These are phyloP conservation scores for Podospora pseudopauciseta DNA, from an alignment of 495 filamentous ascomycete genomes.

Conservation along the genomic window DNA sequence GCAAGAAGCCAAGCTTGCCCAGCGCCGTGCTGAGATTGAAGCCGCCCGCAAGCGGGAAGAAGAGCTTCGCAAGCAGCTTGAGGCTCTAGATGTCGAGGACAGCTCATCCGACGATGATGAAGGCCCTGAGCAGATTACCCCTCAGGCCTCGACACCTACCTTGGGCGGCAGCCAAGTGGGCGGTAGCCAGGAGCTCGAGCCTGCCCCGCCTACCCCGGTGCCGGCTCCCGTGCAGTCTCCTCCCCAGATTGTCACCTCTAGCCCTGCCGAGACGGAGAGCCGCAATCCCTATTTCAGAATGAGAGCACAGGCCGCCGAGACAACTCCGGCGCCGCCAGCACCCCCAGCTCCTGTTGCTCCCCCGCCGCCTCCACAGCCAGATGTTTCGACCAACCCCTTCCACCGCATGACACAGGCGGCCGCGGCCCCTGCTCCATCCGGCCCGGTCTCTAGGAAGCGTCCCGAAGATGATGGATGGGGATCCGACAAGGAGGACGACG, in stretches of 20 bases:
- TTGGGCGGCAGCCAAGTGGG: constrained; percentile 47
- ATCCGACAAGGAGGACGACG: constrained; percentile 72
- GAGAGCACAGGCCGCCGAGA: constrained; percentile 48
- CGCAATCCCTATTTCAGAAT: constrained; percentile 52
- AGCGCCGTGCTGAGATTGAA: constrained; percentile 89
- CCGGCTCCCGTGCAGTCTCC: constrained; percentile 40
- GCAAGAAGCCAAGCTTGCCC: constrained; percentile 78
- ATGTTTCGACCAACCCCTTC: constrained; percentile 90
- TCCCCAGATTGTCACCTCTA: constrained; percentile 46
- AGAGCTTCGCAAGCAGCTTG: constrained; percentile 81
- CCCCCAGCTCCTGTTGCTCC: constrained; percentile 41
- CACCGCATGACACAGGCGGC: constrained; percentile 71
- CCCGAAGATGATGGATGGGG: constrained; percentile 81
- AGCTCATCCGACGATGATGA: constrained; percentile 87
- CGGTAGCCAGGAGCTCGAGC: constrained; percentile 50
- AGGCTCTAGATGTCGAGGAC: constrained; percentile 71
- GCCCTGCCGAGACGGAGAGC: constrained; percentile 47
- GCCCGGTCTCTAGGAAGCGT: constrained; percentile 37
- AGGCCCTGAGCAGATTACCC: constrained; percentile 73
- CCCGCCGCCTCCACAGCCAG: constrained; percentile 43
- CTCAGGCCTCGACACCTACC: constrained; percentile 78
- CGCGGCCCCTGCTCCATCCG: constrained; percentile 36
- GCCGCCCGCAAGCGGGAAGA: constrained; percentile 82
- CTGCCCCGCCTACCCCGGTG: constrained; percentile 44
- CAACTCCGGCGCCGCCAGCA: constrained; percentile 39